Percentiles rank a stretch among this genome's conserved stretches.
These are phyloP conservation scores for Pterocarpus macrocarpus DNA, from an alignment of 306 rosid genomes.

Conservation along the genomic window DNA sequence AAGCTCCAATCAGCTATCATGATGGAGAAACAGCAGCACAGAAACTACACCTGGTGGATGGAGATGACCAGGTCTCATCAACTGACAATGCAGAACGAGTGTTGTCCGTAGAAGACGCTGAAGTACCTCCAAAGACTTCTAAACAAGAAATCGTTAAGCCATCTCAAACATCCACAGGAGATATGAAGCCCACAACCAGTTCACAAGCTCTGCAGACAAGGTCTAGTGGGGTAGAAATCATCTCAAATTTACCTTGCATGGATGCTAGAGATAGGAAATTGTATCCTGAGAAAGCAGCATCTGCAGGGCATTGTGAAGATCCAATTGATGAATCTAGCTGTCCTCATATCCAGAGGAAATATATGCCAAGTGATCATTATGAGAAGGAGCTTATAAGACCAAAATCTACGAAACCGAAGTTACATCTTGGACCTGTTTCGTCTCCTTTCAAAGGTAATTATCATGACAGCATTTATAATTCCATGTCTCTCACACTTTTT, in stretches of 20 bases:
- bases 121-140: constrained; percentile 35
- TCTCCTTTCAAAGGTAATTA: constrained; percentile 51
- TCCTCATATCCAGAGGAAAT: constrained; percentile 41
- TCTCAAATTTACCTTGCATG: constrained; percentile 33
- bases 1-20: constrained; percentile 43
- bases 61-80: constrained; percentile 42
- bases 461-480: constrained; percentile 16
- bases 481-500: neutral
- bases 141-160: constrained; percentile 40
- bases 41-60: constrained; percentile 45
- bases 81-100: constrained; percentile 33
- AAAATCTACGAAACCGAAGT: constrained; percentile 36
- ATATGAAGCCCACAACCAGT: constrained; percentile 37
- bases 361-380: constrained; percentile 31
- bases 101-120: constrained; percentile 27
- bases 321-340: constrained; percentile 27
- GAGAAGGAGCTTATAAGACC: constrained; percentile 36
- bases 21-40: constrained; percentile 49
- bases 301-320: constrained; percentile 38
- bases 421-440: constrained; percentile 42
- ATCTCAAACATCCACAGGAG: constrained; percentile 41
- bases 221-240: constrained; percentile 39
- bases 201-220: constrained; percentile 39
- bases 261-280: constrained; percentile 39
- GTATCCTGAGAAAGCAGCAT: constrained; percentile 31